Base-by-base conservation (phyloP, 441 rosid genomes). In the Jatropha multifida region DNA sequence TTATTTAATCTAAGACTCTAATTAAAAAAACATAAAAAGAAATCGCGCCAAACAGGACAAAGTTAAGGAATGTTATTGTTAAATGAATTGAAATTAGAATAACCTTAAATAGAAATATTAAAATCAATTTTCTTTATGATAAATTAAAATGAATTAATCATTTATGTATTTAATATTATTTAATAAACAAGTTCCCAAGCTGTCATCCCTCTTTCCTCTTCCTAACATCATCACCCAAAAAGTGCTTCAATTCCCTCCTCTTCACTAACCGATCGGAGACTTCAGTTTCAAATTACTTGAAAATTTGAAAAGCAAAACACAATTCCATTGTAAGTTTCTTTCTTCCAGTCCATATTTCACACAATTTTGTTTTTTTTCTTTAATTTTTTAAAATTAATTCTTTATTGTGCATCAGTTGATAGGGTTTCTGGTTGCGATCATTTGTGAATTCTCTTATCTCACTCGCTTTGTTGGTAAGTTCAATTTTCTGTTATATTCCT, bases 391-490 rank as follows among this genome's bases (percentile, higher is more conserved):
- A n/a, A 1, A 18, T 27, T 69, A 46, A 38, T 74, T 52, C 5
- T 51, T 64, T 15, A 9, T 20, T 8, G 58, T 44, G 27, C 41
- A 4, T 54, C 56, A 27, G 44, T 44, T 52, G 10, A 7, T 64
- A 9, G 77, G 76, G 56, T 54, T 77, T 78, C 62, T 65, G 56
- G 55, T 75, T 71, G 69, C 71, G 15, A 20, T 65, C 71, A 58
- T 15, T n/a, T 4, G n/a, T 42, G 10, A 38, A n/a, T 73, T 52
- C 44, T 48, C 66, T 6, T 18, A 23, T 73, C 61, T 23, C 40
- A 46, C 13, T 73, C 40, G 54, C 13, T 73, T 27, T 26, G 38
- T 78, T 61, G 63, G 69, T 56, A 40, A 75, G 69, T 41, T 65
- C 8, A 48, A 14, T 55, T 52, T 5, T 44, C 42, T 17, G 23